Base-by-base conservation (phyloP, 441 rosid species). In the Corymbia calophylla region DNA sequence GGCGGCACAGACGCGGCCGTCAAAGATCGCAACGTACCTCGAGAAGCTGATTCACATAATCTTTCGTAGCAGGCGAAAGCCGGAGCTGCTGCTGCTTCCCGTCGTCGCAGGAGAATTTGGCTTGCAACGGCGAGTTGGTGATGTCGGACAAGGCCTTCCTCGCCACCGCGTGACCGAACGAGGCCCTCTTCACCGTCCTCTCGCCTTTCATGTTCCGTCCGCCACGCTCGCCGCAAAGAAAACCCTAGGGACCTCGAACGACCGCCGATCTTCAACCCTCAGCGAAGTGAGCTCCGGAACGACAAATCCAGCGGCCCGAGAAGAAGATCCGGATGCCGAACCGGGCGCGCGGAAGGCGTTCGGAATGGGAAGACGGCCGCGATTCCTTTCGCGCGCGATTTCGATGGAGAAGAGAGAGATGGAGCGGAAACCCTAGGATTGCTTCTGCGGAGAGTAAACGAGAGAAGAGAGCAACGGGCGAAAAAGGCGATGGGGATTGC, bases 91-190 rank as follows among this genome's bases (percentile, higher is more conserved):
- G 91, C 88, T 87, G 89, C 86, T 90, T 90, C 25, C 91, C 91
- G 25, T 90, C 90, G 48, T 90, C 89, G 88, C 18, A 87, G 39
- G 80, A 82, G 53, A 87, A 31, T 87, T 92, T 92, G 86, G 92
- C 87, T 58, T 91, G 96, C 91, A 60, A 64, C 92, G 84, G 97
- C 48, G 93, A 90, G 91, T 96, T 97, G 39, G 99, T 95, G 73
- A 97, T 96, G 87, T 97, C 97, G 82, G 98, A 94, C 32, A 96
- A 94, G 54, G 94, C 92, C 90, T 87, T 95, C 88, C 97, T 93
- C 91, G 91, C 91, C 86, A 90, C 90, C 85, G 91, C 91, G 88
- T 87, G 89, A 53, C 98, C 94, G 86, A 95, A 91, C 64, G 96
- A 93, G 48, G 95, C 93, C 92, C 95, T 94, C 93, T 94, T 96